Evolutionary conservation across 2,329 filamentous ascomycete genomes (phyloP).

Genomic region (Byssothecium circinans): DNA sequence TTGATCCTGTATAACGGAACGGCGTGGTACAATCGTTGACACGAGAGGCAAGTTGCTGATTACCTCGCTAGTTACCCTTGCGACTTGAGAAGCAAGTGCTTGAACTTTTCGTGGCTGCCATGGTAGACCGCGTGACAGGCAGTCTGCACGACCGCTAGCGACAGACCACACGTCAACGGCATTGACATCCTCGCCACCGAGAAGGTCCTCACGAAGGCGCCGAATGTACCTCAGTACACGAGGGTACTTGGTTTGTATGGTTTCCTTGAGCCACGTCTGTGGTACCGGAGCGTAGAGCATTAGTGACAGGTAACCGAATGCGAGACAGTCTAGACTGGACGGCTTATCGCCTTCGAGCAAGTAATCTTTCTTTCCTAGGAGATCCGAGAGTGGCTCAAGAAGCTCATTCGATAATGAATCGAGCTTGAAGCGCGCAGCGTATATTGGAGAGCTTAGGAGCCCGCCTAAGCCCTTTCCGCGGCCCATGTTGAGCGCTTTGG

Average conservation of each 20-base stretch:
- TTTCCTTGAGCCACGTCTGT: slow-evolving; percentile 63
- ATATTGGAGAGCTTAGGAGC: slow-evolving; percentile 67
- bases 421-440: slow-evolving; percentile 73
- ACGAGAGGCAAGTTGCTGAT: slow-evolving; percentile 27
- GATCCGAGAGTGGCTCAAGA: slow-evolving; percentile 68
- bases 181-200: slow-evolving; percentile 24
- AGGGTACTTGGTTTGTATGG: slow-evolving; percentile 54
- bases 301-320: slow-evolving; percentile 76
- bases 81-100: slow-evolving; percentile 13
- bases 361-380: slow-evolving; percentile 60
- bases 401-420: slow-evolving; percentile 70
- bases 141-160: slow-evolving; percentile 12
- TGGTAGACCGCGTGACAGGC: slow-evolving; percentile 18
- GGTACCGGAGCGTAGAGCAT: slow-evolving; percentile 66
- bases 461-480: slow-evolving; percentile 62
- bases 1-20: slow-evolving; percentile 11
- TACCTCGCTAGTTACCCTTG: slow-evolving; percentile 22
- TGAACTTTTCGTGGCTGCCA: slow-evolving; percentile 22
- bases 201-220: slow-evolving; percentile 34
- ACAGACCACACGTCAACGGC: slow-evolving; percentile 34
- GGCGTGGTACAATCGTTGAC: slow-evolving; percentile 18
- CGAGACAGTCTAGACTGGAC: slow-evolving; percentile 75
- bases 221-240: slow-evolving; percentile 44
- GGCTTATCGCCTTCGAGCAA: slow-evolving; percentile 57
- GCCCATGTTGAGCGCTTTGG: slow-evolving; percentile 51